A percentile compares a stretch with the other conserved stretches of the same genome.
These are phyloP conservation scores for Ogataea pilisensis DNA, from an alignment of 805 yeast genomes.

Conservation along the genomic window DNA sequence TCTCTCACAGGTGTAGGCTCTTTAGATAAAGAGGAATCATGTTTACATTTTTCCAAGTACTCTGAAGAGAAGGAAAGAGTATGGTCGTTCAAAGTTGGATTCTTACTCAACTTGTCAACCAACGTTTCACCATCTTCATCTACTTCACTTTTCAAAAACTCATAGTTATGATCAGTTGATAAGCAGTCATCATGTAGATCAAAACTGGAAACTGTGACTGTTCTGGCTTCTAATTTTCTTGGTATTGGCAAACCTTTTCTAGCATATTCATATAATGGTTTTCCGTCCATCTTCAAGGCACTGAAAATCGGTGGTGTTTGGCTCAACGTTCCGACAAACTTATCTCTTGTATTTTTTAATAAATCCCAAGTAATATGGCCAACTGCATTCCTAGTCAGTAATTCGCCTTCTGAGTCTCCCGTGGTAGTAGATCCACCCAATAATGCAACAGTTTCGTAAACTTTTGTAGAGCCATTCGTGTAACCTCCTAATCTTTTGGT, in stretches of 20 bases:
- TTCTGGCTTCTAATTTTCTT: slow-evolving; percentile 70
- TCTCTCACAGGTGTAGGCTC: slow-evolving; percentile 38
- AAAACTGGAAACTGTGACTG: slow-evolving; percentile 56
- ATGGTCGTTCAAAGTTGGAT: slow-evolving; percentile 60
- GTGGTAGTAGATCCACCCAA: slow-evolving; percentile 91
- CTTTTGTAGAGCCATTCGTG: slow-evolving; percentile 69
- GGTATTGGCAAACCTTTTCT: slow-evolving; percentile 85
- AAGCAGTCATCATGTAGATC: slow-evolving; percentile 52
- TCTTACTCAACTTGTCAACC: slow-evolving; percentile 34
- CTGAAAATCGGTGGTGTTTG: slow-evolving; percentile 96
- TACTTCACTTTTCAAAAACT: slow-evolving; percentile 37
- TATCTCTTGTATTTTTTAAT: slow-evolving; percentile 46
- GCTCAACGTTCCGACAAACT: slow-evolving; percentile 73
- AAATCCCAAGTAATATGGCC: slow-evolving; percentile 53
- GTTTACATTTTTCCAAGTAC: slow-evolving; percentile 42
- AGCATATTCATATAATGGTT: slow-evolving; percentile 91
- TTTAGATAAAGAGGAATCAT: slow-evolving; percentile 30
- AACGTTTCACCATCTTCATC: slow-evolving; percentile 47
- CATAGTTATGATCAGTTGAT: slow-evolving; percentile 51
- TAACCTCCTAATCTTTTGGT: slow-evolving; percentile 76
- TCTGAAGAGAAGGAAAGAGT: slow-evolving; percentile 56
- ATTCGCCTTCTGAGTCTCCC: slow-evolving; percentile 88
- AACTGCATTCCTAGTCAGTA: slow-evolving; percentile 53
- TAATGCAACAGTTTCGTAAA: slow-evolving; percentile 78
- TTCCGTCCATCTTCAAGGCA: slow-evolving; percentile 92